Base-by-base conservation (phyloP, 495 filamentous ascomycete species). In the Lasiosphaeria miniovina region DNA sequence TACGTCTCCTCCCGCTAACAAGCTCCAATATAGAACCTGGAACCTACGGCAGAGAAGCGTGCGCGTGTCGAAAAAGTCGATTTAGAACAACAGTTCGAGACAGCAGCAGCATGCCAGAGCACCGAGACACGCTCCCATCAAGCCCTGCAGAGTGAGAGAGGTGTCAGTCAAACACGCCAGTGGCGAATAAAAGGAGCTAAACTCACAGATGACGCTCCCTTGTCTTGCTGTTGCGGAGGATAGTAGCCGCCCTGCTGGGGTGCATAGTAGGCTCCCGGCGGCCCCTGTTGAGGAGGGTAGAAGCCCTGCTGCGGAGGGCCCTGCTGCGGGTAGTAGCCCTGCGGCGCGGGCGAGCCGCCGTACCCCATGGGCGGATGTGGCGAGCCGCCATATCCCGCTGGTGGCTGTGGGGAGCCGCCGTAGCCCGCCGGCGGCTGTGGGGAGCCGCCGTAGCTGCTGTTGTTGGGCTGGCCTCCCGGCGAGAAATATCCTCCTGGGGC, bases 71-170 rank as follows among this genome's bases (percentile, higher is more conserved):
- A 24, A 24, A 24, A 24, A 24, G 24, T 36, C 3, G 9, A 1
- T 36, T 67, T 76, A 80, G 55, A 79, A 79, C 38, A 81, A 52
- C 4, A 58, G 12, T 32, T 81, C 78, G 55, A 81, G 60, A 60
- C 78, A 81, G 68, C 78, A 81, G 59, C 78, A 81, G 66, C 76
- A 78, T 1, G 78, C 78, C 54, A 79, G 59, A 52, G 65, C 62
- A 0, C 72, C 76, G 1, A 78, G 49, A 48, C 77, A 58, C 0
- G 70, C 70, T 34, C 70, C 70, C 10, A 77, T 36, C 38, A 76
- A 72, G 12, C 72, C 59, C 68, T 71, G 11, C 17, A 24, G 43
- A 36, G 12, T 33, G n/a, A 38, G 14, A 38, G 14, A 33, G 40
- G 14, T 32, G 2, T 36, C 8, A 46, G 43, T n/a, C 12, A 46